A percentile compares a stretch with the other conserved stretches of the same genome.
These are phyloP conservation scores for Vitis hybrid DNA, from an alignment of 177 flowering plant species.

Conservation along the genomic window DNA sequence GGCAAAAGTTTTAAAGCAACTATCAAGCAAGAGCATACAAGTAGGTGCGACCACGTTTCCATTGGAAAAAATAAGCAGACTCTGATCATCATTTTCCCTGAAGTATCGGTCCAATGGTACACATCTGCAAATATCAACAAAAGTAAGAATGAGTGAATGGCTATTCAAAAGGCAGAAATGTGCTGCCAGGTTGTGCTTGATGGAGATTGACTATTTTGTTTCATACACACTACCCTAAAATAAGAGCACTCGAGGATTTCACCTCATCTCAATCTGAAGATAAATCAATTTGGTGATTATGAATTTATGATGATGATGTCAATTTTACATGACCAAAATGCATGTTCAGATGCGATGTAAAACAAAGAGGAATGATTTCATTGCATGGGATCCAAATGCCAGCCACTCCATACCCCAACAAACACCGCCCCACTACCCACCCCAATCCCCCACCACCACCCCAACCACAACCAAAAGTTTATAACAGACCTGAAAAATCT, in stretches of 20 bases:
- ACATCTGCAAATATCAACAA: slow-evolving; percentile 55
- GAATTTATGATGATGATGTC: too few relatives aligned
- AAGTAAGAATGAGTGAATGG: slow-evolving; percentile 3
- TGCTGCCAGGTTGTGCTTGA: background rate
- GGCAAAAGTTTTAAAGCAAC: background rate
- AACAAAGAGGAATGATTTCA: background rate
- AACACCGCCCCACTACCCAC: too few relatives aligned
- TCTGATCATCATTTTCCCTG: slow-evolving; percentile 69
- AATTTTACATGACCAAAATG: too few relatives aligned
- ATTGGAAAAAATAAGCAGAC: slow-evolving; percentile 91
- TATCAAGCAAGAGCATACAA: slow-evolving; percentile 40
- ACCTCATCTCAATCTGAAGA: too few relatives aligned
- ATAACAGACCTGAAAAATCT: slow-evolving; percentile 74
- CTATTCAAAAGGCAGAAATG: slow-evolving; percentile 1
- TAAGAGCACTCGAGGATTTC: too few relatives aligned
- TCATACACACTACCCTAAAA: background rate
- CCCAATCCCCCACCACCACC: too few relatives aligned
- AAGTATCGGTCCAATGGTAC: slow-evolving; percentile 76
- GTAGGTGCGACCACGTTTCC: slow-evolving; percentile 80
- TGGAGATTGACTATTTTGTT: background rate
- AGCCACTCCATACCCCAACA: too few relatives aligned
- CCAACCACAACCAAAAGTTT: background rate
- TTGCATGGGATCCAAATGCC: background rate
- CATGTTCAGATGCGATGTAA: too few relatives aligned
- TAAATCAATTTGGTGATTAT: too few relatives aligned